Base-by-base conservation (phyloP, 495 filamentous ascomycete species). In the Acidiella bohemica region DNA sequence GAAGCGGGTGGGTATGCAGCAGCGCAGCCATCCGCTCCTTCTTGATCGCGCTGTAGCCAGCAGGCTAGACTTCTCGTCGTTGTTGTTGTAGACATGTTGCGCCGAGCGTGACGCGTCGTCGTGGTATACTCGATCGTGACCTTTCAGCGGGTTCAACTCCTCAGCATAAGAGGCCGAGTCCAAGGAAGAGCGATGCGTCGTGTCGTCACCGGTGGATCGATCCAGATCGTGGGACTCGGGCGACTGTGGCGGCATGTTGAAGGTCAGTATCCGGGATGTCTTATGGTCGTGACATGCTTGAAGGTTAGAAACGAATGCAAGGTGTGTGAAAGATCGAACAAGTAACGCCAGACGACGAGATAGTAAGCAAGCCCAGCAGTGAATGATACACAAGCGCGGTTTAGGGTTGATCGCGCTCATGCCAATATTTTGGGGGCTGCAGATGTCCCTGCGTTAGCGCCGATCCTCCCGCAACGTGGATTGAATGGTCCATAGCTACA, bases 71-170 rank as follows among this genome's bases (percentile, higher is more conserved):
- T 53, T 46, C 25, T 48, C 37, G n/a, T n/a, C n/a, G n/a, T n/a
- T n/a, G 7, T 26, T 23, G 9, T 45, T 20, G 31, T 28, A 41
- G 31, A 40, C 45, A 27, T 33, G 26, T 13, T 28, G 34, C 18
- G 41, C 26, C 0, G 49, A 29, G 35, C 51, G 47, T 21, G 45
- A 30, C 8, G 38, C 41, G 38, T 46, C 39, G 39, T 46, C 38
- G 22, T 22, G 44, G 24, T 53, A 42, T 10, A 17, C n/a, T 55
- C 53, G 36, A 51, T 57, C 42, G 19, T 12, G 23, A 13, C 31
- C 29, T n/a, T 57, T 55, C 7, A 63, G 50, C 14, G 59, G 59
- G 32, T 63, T 58, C 50, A 59, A 53, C 26, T 61, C 58, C 22
- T 58, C 58, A 35, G 59, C 44, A 32, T 60, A n/a, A n/a, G n/a